These are phyloP conservation scores for Pseudonitzschia delicatissima DNA, from an alignment of 108 stramenopile genomes.

Conservation along the genomic window DNA sequence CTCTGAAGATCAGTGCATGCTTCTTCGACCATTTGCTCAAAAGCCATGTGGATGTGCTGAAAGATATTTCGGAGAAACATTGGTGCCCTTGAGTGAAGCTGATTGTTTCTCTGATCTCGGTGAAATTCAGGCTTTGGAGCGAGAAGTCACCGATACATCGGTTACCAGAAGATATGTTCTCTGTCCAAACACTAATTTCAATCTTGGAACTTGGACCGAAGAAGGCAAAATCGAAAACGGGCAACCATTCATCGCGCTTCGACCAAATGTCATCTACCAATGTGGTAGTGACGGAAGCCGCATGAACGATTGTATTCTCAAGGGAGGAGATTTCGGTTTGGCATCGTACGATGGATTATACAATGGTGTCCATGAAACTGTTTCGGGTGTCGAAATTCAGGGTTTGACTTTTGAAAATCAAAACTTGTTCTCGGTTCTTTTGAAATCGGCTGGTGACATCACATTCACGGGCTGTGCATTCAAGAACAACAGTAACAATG, in stretches of 20 bases:
- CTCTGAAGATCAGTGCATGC: slow-evolving; percentile 4
- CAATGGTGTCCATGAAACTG: slow-evolving; percentile 23
- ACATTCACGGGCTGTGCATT: slow-evolving; percentile 35
- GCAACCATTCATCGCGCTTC: slow-evolving; percentile 26
- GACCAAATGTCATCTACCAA: slow-evolving; percentile 35
- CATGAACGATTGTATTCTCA: slow-evolving; percentile 29
- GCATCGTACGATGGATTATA: slow-evolving; percentile 20
- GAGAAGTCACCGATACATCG: slow-evolving; percentile 13
- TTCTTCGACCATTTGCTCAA: slow-evolving; percentile 18
- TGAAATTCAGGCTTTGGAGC: slow-evolving; percentile 24
- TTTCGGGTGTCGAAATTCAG: slow-evolving; percentile 24
- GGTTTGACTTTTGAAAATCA: slow-evolving; percentile 34
- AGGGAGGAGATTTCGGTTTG: slow-evolving; percentile 37
- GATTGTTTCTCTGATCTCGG: slow-evolving; percentile 23
- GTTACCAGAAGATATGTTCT: slow-evolving; percentile 17
- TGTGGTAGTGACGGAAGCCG: slow-evolving; percentile 41
- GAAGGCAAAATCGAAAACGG: slow-evolving; percentile 23
- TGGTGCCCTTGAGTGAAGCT: background rate
- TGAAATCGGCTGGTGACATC: slow-evolving; percentile 31
- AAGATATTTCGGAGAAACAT: background rate
- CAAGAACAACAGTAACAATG: slow-evolving; percentile 22
- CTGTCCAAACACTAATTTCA: slow-evolving; percentile 26
- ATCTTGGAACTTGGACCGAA: slow-evolving; percentile 19
- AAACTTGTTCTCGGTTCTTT: slow-evolving; percentile 13
- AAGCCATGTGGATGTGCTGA: slow-evolving; percentile 12